Conservation (phyloP, 2,329 filamentous ascomycete genomes). For the Colletotrichum ledebouriae region DNA sequence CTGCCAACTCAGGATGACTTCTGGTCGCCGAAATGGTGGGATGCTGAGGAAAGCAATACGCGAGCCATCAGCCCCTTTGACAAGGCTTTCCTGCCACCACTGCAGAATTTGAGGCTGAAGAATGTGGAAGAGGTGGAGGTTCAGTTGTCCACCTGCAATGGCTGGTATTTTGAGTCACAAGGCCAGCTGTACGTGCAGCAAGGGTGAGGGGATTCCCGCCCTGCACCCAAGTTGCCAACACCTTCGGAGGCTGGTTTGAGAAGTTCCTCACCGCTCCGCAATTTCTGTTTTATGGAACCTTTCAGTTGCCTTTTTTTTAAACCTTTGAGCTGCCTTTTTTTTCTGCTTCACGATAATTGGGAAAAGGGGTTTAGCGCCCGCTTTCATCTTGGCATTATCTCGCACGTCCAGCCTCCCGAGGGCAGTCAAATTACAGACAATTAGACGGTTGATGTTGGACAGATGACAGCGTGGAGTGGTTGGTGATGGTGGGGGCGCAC, state of each 20-base stretch:
- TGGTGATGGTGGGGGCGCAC: constrained; percentile 3
- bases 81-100: neutral
- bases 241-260: neutral
- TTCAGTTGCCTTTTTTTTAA: neutral
- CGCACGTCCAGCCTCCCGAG: constrained; percentile 9
- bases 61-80: neutral
- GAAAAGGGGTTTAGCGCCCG: constrained; percentile 29
- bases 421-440: neutral
- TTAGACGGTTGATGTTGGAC: neutral
- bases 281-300: neutral
- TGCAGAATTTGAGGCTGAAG: constrained; percentile 2
- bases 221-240: neutral
- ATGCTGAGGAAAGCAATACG: neutral
- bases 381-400: neutral
- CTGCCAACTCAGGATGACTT: constrained; percentile 1
- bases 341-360: neutral
- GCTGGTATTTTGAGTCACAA: neutral
- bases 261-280: neutral
- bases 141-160: constrained; percentile 1
- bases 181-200: constrained; percentile 6
- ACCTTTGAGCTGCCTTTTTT: neutral
- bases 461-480: constrained; percentile 21
- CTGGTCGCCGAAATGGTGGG: neutral
- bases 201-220: constrained; percentile 9
- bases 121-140: constrained; percentile 25